Base-by-base conservation (phyloP, 75 land plant species). In the Pseudotsuga menziesii region DNA sequence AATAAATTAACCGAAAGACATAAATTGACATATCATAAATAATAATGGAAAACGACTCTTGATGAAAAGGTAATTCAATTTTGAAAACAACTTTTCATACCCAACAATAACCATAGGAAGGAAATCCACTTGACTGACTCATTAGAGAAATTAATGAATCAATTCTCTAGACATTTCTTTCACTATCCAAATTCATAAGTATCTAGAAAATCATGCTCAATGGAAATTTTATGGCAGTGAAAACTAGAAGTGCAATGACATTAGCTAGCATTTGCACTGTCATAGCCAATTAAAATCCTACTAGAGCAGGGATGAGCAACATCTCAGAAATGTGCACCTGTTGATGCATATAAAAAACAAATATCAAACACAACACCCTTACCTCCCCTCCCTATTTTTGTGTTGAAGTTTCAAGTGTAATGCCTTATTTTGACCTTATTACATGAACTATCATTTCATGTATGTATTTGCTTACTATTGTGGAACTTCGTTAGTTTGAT, bases 181-280 rank as follows among this genome's bases (percentile, higher is more conserved):
- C n/a, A 44, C 23, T 36, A 20, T 66, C 41, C 41, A 35, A 32
- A 32, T 66, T 15, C 41, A 35, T 35, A 32, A 36, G 19, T 29
- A 17, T 29, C 6, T 32, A 44, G 52, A 29, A 64, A 5, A 29
- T 39, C 3, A 64, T 27, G 36, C 32, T 64, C 69, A 29, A n/a
- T n/a, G 35, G 19, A 23, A 20, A 19, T 13, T 69, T 44, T 39
- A 35, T 39, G 36, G 17, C n/a, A 39, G 41, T 69, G 52, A 39
- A 15, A 19, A 19, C 25, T 7, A 35, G 23, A n/a, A 69, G 48
- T 22, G 27, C 20, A 35, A 5, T 69, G 35, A 36, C 62, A 77
- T 94, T 63, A 97, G 27, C 99, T 98, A 85, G 94, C 94, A 76
- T 97, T 95, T 48, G 98, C 89, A 69, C 86, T 97, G n/a, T n/a